Base-by-base conservation (phyloP, 2,329 filamentous ascomycete genomes). In the Herpotrichia juniperi region DNA sequence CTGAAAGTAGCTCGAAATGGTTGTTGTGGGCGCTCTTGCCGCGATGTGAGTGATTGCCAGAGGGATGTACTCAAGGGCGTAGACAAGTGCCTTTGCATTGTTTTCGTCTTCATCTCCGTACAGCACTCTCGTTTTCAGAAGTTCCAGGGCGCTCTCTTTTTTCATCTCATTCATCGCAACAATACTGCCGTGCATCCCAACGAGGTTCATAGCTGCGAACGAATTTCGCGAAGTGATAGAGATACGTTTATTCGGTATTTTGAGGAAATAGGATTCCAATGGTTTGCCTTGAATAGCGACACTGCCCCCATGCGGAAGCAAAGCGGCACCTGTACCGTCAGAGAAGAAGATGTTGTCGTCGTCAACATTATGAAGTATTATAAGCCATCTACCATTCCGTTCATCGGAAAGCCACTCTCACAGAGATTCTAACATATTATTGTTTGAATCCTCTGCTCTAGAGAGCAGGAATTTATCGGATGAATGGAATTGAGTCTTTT, bases 31-130 rank as follows among this genome's bases (percentile, higher is more conserved):
- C 26, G 21, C 48, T 46, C 42, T 32, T 5, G 17, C 32, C 19
- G 19, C 25, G 24, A 51, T 51, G 42, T 73, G 67, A 2, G 61
- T 46, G 7, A 74, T 66, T 0, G 69, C 69, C 19, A 74, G 66
- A 11, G 72, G 72, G 31, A 73, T 68, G 40, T 47, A 53, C 2
- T 72, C 72, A 2, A 74, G 65, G n/a, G 63, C 61, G 2, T 44
- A 26, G 22, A 55, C 53, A 35, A 61, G 53, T 40, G 42, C 50
- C 30, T 46, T 54, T 7, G 46, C 44, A 14, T 54, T 53, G 3
- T 28, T 39, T 39, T 53, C 42, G 5, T 14, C 26, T 4, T 24
- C 48, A n/a, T 47, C 48, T 19, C 44, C 24, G 42, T 54, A 42
- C 28, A 19, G n/a, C 24, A 68, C 47, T 44, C 59, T 65, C 10